Evolutionary conservation across 176 grass and related monocot genomes (phyloP).

Genomic region (Oryza glaberrima): DNA sequence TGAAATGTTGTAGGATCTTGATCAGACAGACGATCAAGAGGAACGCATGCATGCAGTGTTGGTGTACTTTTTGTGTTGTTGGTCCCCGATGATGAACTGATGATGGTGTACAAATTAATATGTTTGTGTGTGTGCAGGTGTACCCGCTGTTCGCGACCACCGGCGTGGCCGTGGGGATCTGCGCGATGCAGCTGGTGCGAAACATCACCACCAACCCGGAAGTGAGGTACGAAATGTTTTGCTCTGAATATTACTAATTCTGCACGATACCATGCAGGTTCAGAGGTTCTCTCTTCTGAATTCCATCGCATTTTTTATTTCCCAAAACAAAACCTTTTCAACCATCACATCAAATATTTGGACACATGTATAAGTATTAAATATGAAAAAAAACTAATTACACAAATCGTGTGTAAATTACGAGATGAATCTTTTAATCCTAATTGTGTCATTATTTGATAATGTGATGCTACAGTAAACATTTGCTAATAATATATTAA

Average conservation of each 20-base stretch:
- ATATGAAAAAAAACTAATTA: too few relatives aligned
- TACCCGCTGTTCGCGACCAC: slow-evolving; percentile 64
- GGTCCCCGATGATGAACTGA: not conserved
- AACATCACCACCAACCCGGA: slow-evolving; percentile 76
- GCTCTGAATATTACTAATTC: not conserved
- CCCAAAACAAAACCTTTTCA: too few relatives aligned
- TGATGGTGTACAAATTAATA: not conserved
- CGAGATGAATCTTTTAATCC: too few relatives aligned
- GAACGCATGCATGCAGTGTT: not conserved
- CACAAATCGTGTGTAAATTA: too few relatives aligned
- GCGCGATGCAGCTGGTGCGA: slow-evolving; percentile 69
- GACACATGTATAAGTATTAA: too few relatives aligned
- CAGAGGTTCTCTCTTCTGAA: not conserved
- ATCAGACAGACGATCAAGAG: not conserved
- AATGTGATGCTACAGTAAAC: too few relatives aligned
- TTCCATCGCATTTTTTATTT: too few relatives aligned
- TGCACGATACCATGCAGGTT: not conserved
- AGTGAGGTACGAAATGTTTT: slow-evolving; percentile 31
- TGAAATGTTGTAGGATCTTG: too few relatives aligned
- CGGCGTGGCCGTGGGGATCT: slow-evolving; percentile 57
- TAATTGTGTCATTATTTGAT: too few relatives aligned
- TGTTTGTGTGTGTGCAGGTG: slow-evolving; percentile 36
- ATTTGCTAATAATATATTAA: too few relatives aligned
- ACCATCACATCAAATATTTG: too few relatives aligned
- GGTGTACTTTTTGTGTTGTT: not conserved